Evolutionary conservation across 2,329 filamentous ascomycete species (phyloP), one percentile per base, ranked within the genome.

Genomic region (Alternaria solani): DNA sequence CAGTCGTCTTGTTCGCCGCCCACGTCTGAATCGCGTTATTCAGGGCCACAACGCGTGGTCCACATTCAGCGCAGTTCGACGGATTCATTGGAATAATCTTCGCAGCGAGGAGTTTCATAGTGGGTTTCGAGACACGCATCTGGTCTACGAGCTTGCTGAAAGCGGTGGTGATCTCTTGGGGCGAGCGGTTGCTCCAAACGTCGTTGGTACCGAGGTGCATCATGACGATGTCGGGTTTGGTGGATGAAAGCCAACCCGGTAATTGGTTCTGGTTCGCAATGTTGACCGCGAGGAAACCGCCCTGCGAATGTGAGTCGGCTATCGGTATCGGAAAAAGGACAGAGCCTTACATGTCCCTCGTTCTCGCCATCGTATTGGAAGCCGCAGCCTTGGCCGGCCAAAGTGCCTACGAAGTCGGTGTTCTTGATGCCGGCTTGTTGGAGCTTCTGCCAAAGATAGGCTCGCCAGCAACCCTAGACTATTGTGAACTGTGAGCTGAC

Each of bases 171-270:
- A 79, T 79, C 20, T 70, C 68, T 2, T 55, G 51, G 0, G 73
- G 59, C 3, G 66, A 66, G 20, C 71, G 67, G 48, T 72, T 72
- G 42, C 63, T 74, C 74, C 76, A 78, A 12, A 79, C 71, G 57
- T 81, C 80, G 67, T 80, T 79, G 3, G 78, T 79, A 8, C 77
- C 78, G 2, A 82, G 70, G 64, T 81, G 78, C 79, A 81, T 80
- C 65, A 80, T 73, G 36, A 81, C 75, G 41, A 82, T 67, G 61
- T 81, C 78, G 0, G 80, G 79, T 20, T 74, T 72, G 6, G 77
- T 72, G 20, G 70, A 60, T 0, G 65, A 61, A 20, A 82, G 70
- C 79, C 79, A 82, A 7, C 61, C 65, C 1, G 71, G 70, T 2
- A 81, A 74, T 38, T 70, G 69, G 44, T 77, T 77, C 51, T 80